phyloP scores from a whole-genome alignment of 805 yeast species.

The Candida taoyuanica region DNA sequence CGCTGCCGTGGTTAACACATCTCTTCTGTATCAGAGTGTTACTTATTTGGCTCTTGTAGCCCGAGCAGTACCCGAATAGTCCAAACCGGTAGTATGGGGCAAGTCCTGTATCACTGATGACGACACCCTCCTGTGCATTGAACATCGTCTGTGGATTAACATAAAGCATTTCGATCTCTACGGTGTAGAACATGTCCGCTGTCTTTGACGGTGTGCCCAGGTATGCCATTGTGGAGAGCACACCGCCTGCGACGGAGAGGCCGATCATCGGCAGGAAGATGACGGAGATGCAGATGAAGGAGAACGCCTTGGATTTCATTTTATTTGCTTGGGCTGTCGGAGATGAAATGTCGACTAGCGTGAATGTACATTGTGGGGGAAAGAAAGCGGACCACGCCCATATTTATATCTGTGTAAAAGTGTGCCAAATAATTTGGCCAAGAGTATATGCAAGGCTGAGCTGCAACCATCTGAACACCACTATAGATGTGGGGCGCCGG shows the following conservation, averaged over 20 bases:
- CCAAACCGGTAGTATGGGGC: slow-evolving; percentile 1
- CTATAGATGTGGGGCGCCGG: too few relatives aligned
- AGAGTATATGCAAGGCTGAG: too few relatives aligned
- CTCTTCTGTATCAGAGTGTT: neutral
- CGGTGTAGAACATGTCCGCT: neutral
- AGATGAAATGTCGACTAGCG: too few relatives aligned
- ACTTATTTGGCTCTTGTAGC: neutral
- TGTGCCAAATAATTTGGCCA: too few relatives aligned
- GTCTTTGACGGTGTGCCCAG: neutral
- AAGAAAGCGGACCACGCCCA: too few relatives aligned
- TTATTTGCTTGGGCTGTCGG: too few relatives aligned
- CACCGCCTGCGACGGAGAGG: neutral
- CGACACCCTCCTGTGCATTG: neutral
- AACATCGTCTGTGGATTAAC: neutral
- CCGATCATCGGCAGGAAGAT: neutral
- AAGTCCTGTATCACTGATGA: neutral
- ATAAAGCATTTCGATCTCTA: neutral
- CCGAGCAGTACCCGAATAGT: slow-evolving; percentile 5
- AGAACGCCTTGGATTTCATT: neutral
- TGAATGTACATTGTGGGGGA: too few relatives aligned
- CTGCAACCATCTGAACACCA: too few relatives aligned
- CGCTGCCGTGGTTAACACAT: neutral
- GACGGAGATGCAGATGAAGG: neutral
- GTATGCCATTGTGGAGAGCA: neutral
- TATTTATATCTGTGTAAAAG: too few relatives aligned